Evolutionary conservation across 176 grass and related monocot species (phyloP).

Genomic region (Juncus effusus): DNA sequence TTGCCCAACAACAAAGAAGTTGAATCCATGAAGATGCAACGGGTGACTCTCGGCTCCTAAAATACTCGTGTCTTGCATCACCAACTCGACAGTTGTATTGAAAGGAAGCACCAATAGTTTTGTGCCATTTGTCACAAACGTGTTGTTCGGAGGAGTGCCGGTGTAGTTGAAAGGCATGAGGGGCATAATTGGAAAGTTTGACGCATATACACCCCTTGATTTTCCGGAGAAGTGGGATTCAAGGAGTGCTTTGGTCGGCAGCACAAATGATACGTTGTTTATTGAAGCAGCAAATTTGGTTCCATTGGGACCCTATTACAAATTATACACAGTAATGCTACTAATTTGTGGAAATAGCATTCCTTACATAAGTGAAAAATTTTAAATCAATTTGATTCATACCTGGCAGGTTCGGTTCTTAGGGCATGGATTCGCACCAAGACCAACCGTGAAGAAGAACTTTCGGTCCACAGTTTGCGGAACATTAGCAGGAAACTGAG

Average conservation of each 20-base stretch:
- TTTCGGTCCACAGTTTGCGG: conserved; percentile 42
- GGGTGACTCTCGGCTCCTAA: conserved; percentile 76
- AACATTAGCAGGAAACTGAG: conserved; percentile 54
- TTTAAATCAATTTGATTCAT: conserved; percentile 1
- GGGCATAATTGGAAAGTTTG: conserved; percentile 45
- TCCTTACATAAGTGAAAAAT: neutral
- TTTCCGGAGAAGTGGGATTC: conserved; percentile 47
- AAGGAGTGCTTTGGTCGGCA: conserved; percentile 52
- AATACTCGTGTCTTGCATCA: conserved; percentile 81
- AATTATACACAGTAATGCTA: neutral
- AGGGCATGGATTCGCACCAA: conserved; percentile 65
- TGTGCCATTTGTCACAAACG: conserved; percentile 56
- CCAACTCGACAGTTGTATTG: conserved; percentile 52
- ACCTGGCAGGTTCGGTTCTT: conserved; percentile 58
- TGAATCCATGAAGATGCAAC: conserved; percentile 72
- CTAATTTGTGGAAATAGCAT: neutral
- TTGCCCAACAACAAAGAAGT: conserved; percentile 65
- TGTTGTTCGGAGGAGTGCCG: conserved; percentile 68
- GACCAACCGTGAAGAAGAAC: conserved; percentile 79
- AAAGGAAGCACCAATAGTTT: conserved; percentile 49
- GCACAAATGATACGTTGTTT: conserved; percentile 71
- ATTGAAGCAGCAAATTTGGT: conserved; percentile 55
- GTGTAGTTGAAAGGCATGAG: conserved; percentile 65
- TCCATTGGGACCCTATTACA: conserved; percentile 47
- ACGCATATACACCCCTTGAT: conserved; percentile 41